Base-by-base conservation (phyloP, 176 grass and related monocot genomes). In the Bonia amplexicaulis region DNA sequence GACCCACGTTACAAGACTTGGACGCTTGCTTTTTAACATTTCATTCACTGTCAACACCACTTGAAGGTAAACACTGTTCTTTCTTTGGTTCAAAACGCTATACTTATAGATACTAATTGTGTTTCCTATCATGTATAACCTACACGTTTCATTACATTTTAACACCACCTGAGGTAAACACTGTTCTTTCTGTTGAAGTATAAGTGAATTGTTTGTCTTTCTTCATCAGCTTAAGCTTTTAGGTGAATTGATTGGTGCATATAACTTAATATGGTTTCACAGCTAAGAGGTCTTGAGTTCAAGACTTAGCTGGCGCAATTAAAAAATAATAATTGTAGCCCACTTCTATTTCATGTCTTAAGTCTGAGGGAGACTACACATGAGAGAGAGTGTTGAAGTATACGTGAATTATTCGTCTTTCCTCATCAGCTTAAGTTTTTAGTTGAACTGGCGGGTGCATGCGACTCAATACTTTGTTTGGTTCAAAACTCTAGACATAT, bases 11-110 rank as follows among this genome's bases (percentile, higher is more conserved):
- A 46, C 89, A 87, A 81, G 85, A 93, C 71, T 88, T 90, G 74
- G 94, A 97, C 81, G 94, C 94, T 11, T 91, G 91, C 70, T 93
- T 93, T 90, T 89, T 97, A 81, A 97, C 89, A 79, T 93, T 91
- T 71, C 91, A 96, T 84, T 90, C 85, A 58, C 71, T 91, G 53
- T 88, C 89, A 27, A 91, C 87, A 26, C 59, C 75, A 68, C 25
- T 20, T 33, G 74, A 78, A 48, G 62, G 90, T 93, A 80, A 88
- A 51, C 22, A 58, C 14, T 59, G 35, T 70, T 79, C 4, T 49
- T 53, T 80, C 4, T 39, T 76, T 63, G 44, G 17, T 60, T 48
- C 14, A 79, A 47, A 71, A 81, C 26, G 7, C 51, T 82, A 42
- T 19, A 53, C 11, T 45, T 23, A 37, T 19, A 57, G 22, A 41